Evolutionary conservation across 192 early-diverging fungal species (phyloP).

Genomic region (Nowakowskiella sp.): DNA sequence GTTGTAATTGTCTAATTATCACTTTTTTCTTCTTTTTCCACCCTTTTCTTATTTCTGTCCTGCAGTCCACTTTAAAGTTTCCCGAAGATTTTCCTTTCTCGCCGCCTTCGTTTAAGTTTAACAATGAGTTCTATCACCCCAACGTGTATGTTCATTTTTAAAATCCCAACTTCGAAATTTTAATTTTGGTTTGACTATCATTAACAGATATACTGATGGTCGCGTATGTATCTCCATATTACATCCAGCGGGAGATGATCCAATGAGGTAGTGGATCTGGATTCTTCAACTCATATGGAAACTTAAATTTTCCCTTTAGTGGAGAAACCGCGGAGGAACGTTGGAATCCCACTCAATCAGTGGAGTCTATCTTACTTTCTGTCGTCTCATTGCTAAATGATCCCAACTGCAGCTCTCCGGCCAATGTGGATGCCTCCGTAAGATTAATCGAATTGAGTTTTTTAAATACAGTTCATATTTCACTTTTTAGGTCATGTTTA

Average conservation of each 20-base stretch:
- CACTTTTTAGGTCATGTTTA: constrained; percentile 28
- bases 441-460: background rate
- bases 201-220: constrained; percentile 40
- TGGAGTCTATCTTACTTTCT: constrained; percentile 46
- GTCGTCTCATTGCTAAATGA: constrained; percentile 44
- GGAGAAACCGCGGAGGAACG: constrained; percentile 69
- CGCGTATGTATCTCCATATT: constrained; percentile 54
- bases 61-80: constrained; percentile 48
- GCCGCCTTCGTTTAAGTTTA: constrained; percentile 48
- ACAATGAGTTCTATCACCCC: constrained; percentile 43
- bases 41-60: background rate
- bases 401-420: constrained; percentile 46
- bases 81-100: constrained; percentile 50
- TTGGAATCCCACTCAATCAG: constrained; percentile 72
- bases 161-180: background rate
- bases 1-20: no score
- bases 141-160: constrained; percentile 33
- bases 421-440: constrained; percentile 54
- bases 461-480: background rate
- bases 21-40: background rate
- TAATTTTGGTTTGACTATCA: constrained; percentile 12
- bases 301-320: constrained; percentile 19
- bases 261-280: constrained; percentile 29
- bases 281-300: background rate
- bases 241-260: constrained; percentile 51